Percentiles rank a stretch among this genome's conserved stretches.
Evolutionary conservation across 257 asterid species (phyloP).

Genomic region (Jasminum sambac): DNA sequence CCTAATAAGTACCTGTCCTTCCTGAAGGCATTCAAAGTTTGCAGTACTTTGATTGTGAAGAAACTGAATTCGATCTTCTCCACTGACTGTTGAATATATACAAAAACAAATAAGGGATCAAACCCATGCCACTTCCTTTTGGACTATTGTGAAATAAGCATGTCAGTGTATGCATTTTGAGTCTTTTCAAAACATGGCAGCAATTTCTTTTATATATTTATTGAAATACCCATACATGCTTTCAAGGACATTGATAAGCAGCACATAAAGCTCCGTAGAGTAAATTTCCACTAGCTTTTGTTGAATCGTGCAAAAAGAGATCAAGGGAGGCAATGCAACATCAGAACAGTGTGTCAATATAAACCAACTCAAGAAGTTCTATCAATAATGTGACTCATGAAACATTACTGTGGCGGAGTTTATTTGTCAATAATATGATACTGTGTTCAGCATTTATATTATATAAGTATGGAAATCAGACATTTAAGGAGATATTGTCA

Average conservation of each 20-base stretch:
- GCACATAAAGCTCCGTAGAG: neutral
- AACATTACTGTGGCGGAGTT: neutral
- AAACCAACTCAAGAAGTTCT: neutral
- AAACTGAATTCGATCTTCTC: constrained; percentile 87
- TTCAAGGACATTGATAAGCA: neutral
- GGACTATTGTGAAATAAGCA: constrained; percentile 1
- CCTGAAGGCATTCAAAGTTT: constrained; percentile 75
- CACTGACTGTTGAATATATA: constrained; percentile 60
- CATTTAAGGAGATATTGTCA: neutral
- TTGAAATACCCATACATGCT: neutral
- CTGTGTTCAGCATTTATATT: neutral
- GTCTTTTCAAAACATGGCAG: neutral
- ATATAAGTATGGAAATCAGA: neutral
- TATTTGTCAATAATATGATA: neutral
- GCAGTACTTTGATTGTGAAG: constrained; percentile 99
- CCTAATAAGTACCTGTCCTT: constrained; percentile 74
- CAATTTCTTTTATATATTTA: neutral
- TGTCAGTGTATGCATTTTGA: neutral
- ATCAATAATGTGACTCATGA: neutral
- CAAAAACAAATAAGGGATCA: constrained; percentile 17
- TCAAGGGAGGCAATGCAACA: neutral
- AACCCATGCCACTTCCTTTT: constrained; percentile 2
- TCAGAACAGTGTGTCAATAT: neutral
- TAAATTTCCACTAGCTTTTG: neutral
- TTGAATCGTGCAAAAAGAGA: neutral